Evolutionary conservation across 2,329 filamentous ascomycete genomes (phyloP), one percentile per base, ranked within the genome.

Genomic region (Tolypocladium inflatum): DNA sequence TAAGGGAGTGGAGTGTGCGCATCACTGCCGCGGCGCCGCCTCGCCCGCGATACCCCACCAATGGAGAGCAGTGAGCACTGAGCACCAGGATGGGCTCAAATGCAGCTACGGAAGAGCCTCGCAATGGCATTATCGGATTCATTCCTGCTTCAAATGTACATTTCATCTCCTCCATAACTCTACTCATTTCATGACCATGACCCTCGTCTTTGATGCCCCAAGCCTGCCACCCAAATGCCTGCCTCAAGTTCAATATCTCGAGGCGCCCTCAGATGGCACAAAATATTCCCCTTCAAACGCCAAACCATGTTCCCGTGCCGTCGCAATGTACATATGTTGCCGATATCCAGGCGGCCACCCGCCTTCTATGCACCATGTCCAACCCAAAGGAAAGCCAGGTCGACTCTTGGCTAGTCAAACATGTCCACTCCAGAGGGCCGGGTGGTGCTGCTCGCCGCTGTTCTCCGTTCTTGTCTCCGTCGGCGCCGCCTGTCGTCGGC

Each of bases 401-500:
- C 19, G 6, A 4, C 26, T 7, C 26, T 9, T n/a, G 23, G 39
- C 55, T 68, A 73, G 39, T 74, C 71, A 63, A 71, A 74, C 72
- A 74, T 75, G 60, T 75, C 73, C 21, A 63, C 63, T 51, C 66
- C 70, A 2, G 67, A 65, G 50, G 69, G 72, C 52, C 70, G 62
- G 30, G 63, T 64, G 37, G 64, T 63, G 58, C 67, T 74, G 69
- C 64, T 75, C 63, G 63, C 76, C 71, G 63, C 76, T 70, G 70
- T 73, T 63, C 84, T 67, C 59, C 75, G 75, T 69, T 87, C 84
- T 60, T 78, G 67, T 62, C 84, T 75, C 64, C 84, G 77, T 66
- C 83, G 73, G 60, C 81, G 73, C 62, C 81, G 68, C 61, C 84
- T 73, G 59, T 80, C 79, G 58, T 85, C 79, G 6, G 80, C 81